Conservation (phyloP, 208 protist genomes). For the Acanthamoeba castellanii region DNA sequence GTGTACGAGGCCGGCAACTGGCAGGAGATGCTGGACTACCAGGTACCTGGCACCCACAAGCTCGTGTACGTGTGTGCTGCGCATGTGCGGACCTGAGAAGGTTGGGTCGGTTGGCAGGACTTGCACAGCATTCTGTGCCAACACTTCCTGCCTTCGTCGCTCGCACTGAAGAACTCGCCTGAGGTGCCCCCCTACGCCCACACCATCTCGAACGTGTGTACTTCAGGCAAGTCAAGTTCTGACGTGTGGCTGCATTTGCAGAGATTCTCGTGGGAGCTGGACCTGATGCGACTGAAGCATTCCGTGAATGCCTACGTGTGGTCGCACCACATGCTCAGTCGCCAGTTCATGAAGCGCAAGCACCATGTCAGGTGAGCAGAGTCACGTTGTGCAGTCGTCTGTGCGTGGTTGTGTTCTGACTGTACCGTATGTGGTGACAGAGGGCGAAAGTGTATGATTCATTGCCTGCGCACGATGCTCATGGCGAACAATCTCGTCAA, state of each 20-base stretch:
- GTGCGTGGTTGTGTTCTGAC: not conserved
- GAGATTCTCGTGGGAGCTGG: constrained; percentile 17
- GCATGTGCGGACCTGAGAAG: too few relatives aligned
- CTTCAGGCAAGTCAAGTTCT: not conserved
- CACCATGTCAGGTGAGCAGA: not conserved
- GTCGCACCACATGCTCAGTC: constrained; percentile 28
- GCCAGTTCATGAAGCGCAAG: constrained; percentile 28
- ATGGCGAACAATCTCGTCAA: not conserved
- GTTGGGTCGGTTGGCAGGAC: not conserved
- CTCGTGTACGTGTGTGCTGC: too few relatives aligned
- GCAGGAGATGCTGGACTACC: constrained; percentile 36
- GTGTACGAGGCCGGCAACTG: constrained; percentile 38
- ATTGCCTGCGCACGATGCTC: constrained; percentile 11
- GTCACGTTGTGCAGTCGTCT: not conserved
- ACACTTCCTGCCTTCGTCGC: not conserved
- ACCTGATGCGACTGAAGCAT: constrained; percentile 22
- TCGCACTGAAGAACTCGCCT: constrained; percentile 15
- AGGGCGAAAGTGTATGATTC: constrained; percentile 7
- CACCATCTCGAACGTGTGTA: not conserved
- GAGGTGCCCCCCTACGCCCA: not conserved
- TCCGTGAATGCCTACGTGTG: constrained; percentile 4
- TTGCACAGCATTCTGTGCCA: constrained; percentile 45
- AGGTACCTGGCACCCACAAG: not conserved
- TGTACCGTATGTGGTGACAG: not conserved
- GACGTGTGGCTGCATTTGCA: not conserved